A percentile compares a stretch with the other conserved stretches of the same genome.
These are phyloP conservation scores for Elsinoe perseae DNA, from an alignment of 2,329 filamentous ascomycete genomes.

Conservation along the genomic window DNA sequence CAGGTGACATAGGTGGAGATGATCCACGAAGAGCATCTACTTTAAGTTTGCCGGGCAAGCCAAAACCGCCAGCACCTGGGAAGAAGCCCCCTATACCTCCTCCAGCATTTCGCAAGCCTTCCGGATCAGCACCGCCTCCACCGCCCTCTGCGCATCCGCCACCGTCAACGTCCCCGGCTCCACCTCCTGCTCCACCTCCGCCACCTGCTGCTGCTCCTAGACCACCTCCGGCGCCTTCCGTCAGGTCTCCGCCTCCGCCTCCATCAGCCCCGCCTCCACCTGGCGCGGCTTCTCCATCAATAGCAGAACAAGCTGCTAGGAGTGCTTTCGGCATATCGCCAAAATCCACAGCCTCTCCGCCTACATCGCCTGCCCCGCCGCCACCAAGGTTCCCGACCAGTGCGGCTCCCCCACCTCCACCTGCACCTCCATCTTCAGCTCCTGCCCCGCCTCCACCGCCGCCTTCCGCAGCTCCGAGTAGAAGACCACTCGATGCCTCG, in stretches of 20 bases:
- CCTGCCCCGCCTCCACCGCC: constrained; percentile 17
- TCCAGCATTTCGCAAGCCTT: constrained; percentile 50
- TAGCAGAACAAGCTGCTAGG: constrained; percentile 53
- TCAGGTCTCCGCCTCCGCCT: constrained; percentile 20
- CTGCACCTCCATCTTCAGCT: constrained; percentile 28
- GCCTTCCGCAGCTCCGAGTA: constrained; percentile 23
- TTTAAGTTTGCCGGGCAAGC: constrained; percentile 36
- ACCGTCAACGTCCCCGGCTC: constrained; percentile 59
- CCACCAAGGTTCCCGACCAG: constrained; percentile 38
- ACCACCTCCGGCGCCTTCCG: constrained; percentile 50
- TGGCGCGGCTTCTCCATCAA: constrained; percentile 36
- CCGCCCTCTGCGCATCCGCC: constrained; percentile 29
- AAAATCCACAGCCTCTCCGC: constrained; percentile 28
- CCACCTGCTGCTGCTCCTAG: constrained; percentile 39
- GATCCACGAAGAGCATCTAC: constrained; percentile 11
- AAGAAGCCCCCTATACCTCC: constrained; percentile 62
- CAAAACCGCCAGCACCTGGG: constrained; percentile 67
- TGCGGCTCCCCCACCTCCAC: constrained; percentile 27
- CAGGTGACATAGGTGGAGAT: constrained; percentile 27
- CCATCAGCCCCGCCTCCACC: constrained; percentile 24
- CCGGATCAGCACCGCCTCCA: constrained; percentile 36
- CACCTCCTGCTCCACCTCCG: constrained; percentile 25
- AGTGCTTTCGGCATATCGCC: constrained; percentile 46
- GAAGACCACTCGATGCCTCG: constrained; percentile 23
- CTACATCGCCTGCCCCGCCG: constrained; percentile 23